Conservation (phyloP, 108 stramenopile species). For the Pseudonitzschia delicatissima region DNA sequence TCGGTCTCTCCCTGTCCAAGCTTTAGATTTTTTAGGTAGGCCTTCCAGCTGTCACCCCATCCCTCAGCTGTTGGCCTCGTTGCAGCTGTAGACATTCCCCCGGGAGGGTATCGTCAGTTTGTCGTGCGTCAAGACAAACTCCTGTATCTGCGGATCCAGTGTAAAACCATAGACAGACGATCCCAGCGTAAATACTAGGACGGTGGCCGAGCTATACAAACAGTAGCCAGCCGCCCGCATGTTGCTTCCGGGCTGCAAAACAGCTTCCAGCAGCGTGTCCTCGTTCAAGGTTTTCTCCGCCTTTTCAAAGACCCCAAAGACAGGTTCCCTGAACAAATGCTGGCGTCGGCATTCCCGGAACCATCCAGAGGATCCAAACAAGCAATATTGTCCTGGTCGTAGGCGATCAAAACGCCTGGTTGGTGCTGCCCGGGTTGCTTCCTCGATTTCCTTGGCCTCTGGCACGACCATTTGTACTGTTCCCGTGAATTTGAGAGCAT, state of each 20-base stretch:
- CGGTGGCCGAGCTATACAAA: constrained; percentile 93
- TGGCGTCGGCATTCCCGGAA: constrained; percentile 96
- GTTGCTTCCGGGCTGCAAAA: constrained; percentile 86
- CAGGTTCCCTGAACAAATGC: constrained; percentile 97
- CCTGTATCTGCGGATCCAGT: constrained; percentile 92
- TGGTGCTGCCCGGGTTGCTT: constrained; percentile 65
- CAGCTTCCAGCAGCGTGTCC: constrained; percentile 28
- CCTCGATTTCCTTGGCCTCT: constrained; percentile 41
- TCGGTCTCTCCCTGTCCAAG: constrained; percentile 62
- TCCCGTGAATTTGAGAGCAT: constrained; percentile 88
- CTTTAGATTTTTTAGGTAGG: constrained; percentile 84
- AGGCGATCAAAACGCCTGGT: constrained; percentile 88
- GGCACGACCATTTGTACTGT: constrained; percentile 70
- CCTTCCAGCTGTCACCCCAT: constrained; percentile 78
- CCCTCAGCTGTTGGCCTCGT: constrained; percentile 94
- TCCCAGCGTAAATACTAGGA: constrained; percentile 91
- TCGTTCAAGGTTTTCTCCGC: constrained; percentile 16
- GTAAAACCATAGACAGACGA: constrained; percentile 93
- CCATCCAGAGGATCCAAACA: constrained; percentile 99
- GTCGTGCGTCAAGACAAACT: constrained; percentile 94
- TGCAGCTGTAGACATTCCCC: constrained; percentile 92
- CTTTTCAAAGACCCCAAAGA: constrained; percentile 92
- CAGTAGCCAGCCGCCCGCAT: constrained; percentile 95
- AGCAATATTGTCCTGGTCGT: constrained; percentile 76
- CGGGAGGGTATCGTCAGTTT: constrained; percentile 84